Base-by-base conservation (phyloP, 75 land plant species). In the Gnetum montanum region DNA sequence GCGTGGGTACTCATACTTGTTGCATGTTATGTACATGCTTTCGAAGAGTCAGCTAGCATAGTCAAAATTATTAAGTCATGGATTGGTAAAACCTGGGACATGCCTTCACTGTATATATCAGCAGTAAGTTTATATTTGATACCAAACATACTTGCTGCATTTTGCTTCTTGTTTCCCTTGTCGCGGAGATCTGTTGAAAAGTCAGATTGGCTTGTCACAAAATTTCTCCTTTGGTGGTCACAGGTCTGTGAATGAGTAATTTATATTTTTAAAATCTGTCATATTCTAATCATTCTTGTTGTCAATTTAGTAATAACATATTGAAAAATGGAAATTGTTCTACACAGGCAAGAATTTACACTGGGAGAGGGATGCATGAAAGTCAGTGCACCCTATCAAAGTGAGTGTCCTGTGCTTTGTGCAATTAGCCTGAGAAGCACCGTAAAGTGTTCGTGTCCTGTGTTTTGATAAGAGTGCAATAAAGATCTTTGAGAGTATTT, bases 311-410 rank as follows among this genome's bases (percentile, higher is more conserved):
- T n/a, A n/a, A n/a, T n/a, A n/a, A n/a, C n/a, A n/a, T n/a, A n/a
- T n/a, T n/a, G n/a, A n/a, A n/a, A n/a, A n/a, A n/a, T n/a, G n/a
- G n/a, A n/a, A n/a, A n/a, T 16, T 61, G 20, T 45, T 44, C 35
- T 33, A 28, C 66, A 46, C 87, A 94, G 98, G 84, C 95, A 61
- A 73, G 87, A 38, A 75, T 89, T 7, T 94, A 94, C 71, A 70
- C 90, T 24, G 98, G 91, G 23, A 81, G 98, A 57, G 98, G 91
- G 49, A 94, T 94, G 96, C 96, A 94, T 62, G 91, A 94, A 49
- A 86, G 87, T 34, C 91, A 86, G 57, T 75, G 82, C 59, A 41
- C 85, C 23, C 81, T 94, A 8, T 66, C 90, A 54, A 86, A 81
- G 98, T 89, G 69, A 74, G 85, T 68, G n/a, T 34, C 41, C 38